phyloP scores from a whole-genome alignment of 2,329 filamentous ascomycete species.

The Trichoderma koningii region DNA sequence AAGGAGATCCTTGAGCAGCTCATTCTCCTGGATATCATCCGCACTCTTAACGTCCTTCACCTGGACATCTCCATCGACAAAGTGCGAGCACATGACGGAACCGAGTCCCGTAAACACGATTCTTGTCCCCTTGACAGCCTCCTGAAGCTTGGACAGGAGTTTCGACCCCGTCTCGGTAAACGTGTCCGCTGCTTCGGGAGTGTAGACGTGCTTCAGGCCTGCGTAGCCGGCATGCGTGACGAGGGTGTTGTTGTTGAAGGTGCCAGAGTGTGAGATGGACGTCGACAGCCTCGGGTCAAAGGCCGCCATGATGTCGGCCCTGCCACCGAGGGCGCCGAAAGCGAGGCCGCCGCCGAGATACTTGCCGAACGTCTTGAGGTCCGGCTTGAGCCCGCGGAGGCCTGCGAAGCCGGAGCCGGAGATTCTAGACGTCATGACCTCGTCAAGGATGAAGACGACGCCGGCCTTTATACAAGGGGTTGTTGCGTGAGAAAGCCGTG shows the following conservation, averaged over 20 bases:
- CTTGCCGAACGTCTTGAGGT: constrained; percentile 67
- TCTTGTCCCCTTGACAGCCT: constrained; percentile 40
- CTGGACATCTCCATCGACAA: constrained; percentile 35
- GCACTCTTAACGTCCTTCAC: constrained; percentile 35
- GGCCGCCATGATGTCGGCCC: constrained; percentile 57
- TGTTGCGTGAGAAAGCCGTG: neutral
- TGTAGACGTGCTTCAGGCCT: constrained; percentile 42
- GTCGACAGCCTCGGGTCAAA: constrained; percentile 53
- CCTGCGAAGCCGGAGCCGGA: constrained; percentile 51
- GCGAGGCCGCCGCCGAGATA: constrained; percentile 67
- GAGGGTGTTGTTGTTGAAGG: constrained; percentile 68
- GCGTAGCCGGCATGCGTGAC: constrained; percentile 58
- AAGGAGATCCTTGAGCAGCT: constrained; percentile 45
- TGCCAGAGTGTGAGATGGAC: constrained; percentile 59
- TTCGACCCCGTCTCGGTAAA: constrained; percentile 40
- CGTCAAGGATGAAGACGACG: constrained; percentile 67
- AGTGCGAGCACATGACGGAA: constrained; percentile 43
- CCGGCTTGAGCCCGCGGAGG: constrained; percentile 51
- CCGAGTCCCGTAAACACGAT: constrained; percentile 45
- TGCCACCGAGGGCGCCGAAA: constrained; percentile 68
- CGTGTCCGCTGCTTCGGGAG: constrained; percentile 36
- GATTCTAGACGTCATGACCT: constrained; percentile 69
- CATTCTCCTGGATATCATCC: constrained; percentile 38
- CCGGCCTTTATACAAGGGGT: constrained; percentile 40
- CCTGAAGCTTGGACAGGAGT: constrained; percentile 38